These are phyloP conservation scores for Avena eriantha DNA, from an alignment of 176 grass and related monocot species.

Conservation along the genomic window DNA sequence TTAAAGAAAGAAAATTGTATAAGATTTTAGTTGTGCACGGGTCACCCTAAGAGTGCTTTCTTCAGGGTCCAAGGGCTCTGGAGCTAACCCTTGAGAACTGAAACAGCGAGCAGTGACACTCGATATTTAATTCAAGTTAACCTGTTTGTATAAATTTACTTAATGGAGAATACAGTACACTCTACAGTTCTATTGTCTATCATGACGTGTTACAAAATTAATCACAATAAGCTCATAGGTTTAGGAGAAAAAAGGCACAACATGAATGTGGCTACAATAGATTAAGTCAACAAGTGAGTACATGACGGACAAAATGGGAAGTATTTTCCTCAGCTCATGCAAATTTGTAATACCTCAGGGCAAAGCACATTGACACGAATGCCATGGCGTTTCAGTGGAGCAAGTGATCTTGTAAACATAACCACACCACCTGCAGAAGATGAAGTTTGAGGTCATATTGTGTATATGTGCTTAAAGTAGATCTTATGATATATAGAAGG, in stretches of 20 bases:
- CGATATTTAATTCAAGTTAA: not conserved
- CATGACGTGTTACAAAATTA: not conserved
- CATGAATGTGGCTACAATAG: not conserved
- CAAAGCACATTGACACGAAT: slow-evolving; percentile 88
- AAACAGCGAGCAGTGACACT: slow-evolving; percentile 18
- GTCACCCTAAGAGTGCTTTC: not conserved
- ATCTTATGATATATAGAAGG: slow-evolving; percentile 1
- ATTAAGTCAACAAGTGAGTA: not conserved
- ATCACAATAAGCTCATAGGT: slow-evolving; percentile 21
- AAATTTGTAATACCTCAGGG: slow-evolving; percentile 66
- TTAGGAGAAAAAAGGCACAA: not conserved
- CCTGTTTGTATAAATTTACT: not conserved
- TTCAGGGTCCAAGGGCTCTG: not conserved
- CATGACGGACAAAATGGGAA: not conserved
- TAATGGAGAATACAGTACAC: not conserved
- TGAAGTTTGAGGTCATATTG: slow-evolving; percentile 33
- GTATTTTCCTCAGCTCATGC: slow-evolving; percentile 6
- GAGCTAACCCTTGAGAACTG: not conserved
- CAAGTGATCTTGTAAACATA: slow-evolving; percentile 88
- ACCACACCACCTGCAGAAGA: slow-evolving; percentile 71
- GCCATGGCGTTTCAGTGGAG: slow-evolving; percentile 65
- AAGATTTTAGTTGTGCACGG: not conserved
- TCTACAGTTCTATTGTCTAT: slow-evolving; percentile 18
- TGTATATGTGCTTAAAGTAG: not conserved
- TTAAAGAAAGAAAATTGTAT: not conserved